Evolutionary conservation across 2,329 filamentous ascomycete genomes (phyloP), one percentile per base, ranked within the genome.

Genomic region (Myriosclerotinia duriaeana): DNA sequence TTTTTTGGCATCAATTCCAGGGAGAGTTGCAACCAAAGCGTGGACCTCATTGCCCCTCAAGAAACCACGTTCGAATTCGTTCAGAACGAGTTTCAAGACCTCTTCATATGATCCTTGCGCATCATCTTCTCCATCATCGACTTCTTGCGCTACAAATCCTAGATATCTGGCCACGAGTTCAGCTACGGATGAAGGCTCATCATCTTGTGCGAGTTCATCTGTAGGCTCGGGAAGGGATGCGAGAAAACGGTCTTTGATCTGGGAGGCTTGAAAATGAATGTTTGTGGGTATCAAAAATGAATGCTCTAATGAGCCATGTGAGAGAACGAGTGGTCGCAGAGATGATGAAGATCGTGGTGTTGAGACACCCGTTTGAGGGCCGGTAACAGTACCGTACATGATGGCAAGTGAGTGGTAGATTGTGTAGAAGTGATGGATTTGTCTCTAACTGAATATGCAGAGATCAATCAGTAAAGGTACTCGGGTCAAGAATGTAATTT

Each of bases 21-120:
- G 93, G 15, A 99, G 84, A 11, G 85, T 85, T 46, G 92, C 91
- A 54, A 90, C 93, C 69, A 99, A 81, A 36, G 93, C 93, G 80
- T 99, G 96, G 59, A 96, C 93, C 78, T 99, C 96, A 75, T 99
- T 99, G 71, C 95, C 95, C 65, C 90, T 88, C 75, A 99, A 88
- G 80, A 96, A 98, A 65, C 89, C 92, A 56, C 95, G 89, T 85
- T 99, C 95, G 73, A 99, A 99, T 80, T 99, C 95, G 79, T 95
- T 96, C 64, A 98, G 82, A 65, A 96, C 85, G 69, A 97, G 85
- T 81, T 96, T 96, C 72, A 99, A 84, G 66, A 98, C 92, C 77
- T 97, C 93, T 76, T 93, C 88, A 78, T 95, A 97, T 55, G 92
- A 94, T 70, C 92, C 93, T 71, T 93, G 90, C 58, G 87, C 84